A percentile compares a stretch with the other conserved stretches of the same genome.
Conservation (phyloP, 176 grass and related monocot species). For the Leersia perrieri region DNA sequence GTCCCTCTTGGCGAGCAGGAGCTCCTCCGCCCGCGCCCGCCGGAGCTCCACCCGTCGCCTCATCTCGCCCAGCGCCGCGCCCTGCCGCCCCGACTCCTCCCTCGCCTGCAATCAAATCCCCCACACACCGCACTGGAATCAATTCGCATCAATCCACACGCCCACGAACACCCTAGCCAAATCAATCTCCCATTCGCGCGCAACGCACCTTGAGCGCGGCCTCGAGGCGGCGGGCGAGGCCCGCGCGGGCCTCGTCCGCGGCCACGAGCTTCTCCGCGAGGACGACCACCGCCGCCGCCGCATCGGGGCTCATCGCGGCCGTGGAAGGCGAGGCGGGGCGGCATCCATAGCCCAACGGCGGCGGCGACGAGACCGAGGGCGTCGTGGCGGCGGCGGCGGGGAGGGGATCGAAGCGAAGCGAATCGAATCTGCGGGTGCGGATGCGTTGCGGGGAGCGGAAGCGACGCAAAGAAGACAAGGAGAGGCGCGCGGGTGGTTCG, state of each 20-base stretch:
- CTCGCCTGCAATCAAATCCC: slow-evolving; percentile 29
- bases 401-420: neutral
- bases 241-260: slow-evolving; percentile 20
- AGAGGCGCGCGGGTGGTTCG: too few relatives aligned
- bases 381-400: neutral
- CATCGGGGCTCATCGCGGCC: slow-evolving; percentile 29
- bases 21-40: slow-evolving; percentile 16
- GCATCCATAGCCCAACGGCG: neutral
- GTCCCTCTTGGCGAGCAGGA: neutral
- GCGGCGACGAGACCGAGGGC: slow-evolving; percentile 16
- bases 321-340: neutral
- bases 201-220: slow-evolving; percentile 37
- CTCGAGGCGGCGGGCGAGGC: slow-evolving; percentile 34
- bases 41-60: slow-evolving; percentile 24
- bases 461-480: too few relatives aligned
- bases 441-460: slow-evolving; percentile 17
- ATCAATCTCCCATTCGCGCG: neutral
- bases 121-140: neutral
- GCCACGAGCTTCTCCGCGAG: slow-evolving; percentile 17
- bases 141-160: neutral
- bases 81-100: slow-evolving; percentile 34
- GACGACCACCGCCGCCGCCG: neutral
- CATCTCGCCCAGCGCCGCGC: slow-evolving; percentile 40
- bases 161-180: neutral
- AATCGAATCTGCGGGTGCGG: neutral